Evolutionary conservation across 176 grass and related monocot species (phyloP), one percentile per base, ranked within the genome.

Genomic region (Oryza australiensis): DNA sequence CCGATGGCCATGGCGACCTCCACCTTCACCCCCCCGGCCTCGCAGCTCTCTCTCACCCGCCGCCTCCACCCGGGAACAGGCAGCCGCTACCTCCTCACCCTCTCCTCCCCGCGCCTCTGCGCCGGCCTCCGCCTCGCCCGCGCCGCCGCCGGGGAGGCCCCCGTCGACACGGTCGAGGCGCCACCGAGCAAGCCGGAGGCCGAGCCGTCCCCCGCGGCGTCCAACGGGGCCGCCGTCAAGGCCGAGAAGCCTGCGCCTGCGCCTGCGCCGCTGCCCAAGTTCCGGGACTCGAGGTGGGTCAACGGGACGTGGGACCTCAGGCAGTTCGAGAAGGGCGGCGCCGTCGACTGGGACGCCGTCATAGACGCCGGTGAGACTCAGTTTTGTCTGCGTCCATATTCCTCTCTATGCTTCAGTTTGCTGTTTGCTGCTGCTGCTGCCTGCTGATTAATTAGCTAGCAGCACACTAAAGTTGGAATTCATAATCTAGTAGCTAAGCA

Each of bases 231-330:
- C 35, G 83, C 88, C 3, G 49, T 75, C 28, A 75, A 75, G 62
- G 71, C 41, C 2, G 40, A 75, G 27, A 60, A 7, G 16, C 22
- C 22, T 1, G n/a, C 20, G 55, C 22, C 22, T 20, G 53, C 18
- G 51, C 28, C 29, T 5, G 34, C 35, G 67, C 78, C 9, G 35
- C 69, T 60, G 59, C 69, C 76, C 29, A 83, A 38, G 83, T 97
- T 97, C 75, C 80, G 78, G 15, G 95, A 97, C 64, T 82, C 60
- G 5, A 89, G 92, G 83, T 97, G 95, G 95, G 86, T 94, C 13
- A 90, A 90, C 74, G 92, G 92, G 45, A 94, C 95, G 38, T 97
- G 95, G 95, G 95, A 97, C 80, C 83, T 92, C 74, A 83, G 40
- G 28, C 88, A 85, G 73, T 97, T 97, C 87, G 72, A 73, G 1